A percentile compares a stretch with the other conserved stretches of the same genome.
phyloP scores from a whole-genome alignment of 306 rosid species.

The Begonia loranthoides region DNA sequence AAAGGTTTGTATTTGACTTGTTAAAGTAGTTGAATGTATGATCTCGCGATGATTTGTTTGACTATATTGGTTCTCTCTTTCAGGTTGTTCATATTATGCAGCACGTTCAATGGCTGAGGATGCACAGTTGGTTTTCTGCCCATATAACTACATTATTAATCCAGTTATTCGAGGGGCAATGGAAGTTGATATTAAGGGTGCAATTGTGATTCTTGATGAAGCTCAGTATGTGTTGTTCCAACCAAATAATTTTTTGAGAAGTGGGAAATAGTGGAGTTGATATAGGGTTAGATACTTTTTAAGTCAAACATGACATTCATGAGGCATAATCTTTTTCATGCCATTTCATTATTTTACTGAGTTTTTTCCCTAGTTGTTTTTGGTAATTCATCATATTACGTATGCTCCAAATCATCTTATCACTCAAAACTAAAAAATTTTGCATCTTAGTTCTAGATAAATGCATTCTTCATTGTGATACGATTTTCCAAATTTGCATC shows the following conservation, averaged over 20 bases:
- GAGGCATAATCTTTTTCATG: too few species aligned
- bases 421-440: too few species aligned
- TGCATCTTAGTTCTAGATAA: too few species aligned
- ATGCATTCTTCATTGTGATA: too few species aligned
- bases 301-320: too few species aligned
- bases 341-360: too few species aligned
- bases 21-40: neutral
- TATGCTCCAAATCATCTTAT: too few species aligned
- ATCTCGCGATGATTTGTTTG: neutral
- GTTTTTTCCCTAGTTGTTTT: too few species aligned
- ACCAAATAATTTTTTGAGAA: neutral
- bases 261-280: too few species aligned
- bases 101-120: constrained; percentile 81
- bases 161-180: constrained; percentile 90
- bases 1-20: constrained; percentile 31
- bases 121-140: constrained; percentile 85
- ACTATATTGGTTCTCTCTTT: constrained; percentile 5
- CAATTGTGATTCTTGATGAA: constrained; percentile 72
- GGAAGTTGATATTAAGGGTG: constrained; percentile 83
- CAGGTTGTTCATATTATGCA: constrained; percentile 93
- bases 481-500: too few species aligned
- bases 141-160: constrained; percentile 76
- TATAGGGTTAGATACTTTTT: too few species aligned
- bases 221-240: constrained; percentile 59
- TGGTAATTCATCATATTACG: too few species aligned